Evolutionary conservation across 208 protist species (phyloP).

Genomic region (Crithidia brevicula): DNA sequence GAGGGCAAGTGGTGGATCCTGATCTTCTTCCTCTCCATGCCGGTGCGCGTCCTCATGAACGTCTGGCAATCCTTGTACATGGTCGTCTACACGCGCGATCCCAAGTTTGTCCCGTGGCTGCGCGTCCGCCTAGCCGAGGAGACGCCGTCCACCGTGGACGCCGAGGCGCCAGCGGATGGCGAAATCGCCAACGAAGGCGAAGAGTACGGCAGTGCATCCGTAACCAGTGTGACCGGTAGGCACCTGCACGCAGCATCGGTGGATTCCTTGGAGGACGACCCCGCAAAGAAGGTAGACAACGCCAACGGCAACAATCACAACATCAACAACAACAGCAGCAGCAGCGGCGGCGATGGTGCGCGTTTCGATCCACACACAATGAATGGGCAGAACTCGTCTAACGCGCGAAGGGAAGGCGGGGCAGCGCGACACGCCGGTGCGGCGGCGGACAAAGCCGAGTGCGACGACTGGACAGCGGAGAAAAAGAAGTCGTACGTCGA

Average conservation of each 20-base stretch:
- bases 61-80: slow-evolving; percentile 86
- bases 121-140: slow-evolving; percentile 18
- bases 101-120: slow-evolving; percentile 55
- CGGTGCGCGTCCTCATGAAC: slow-evolving; percentile 77
- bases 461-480: too few species aligned
- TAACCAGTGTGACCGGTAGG: too few species aligned
- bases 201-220: not conserved
- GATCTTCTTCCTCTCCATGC: slow-evolving; percentile 83
- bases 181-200: not conserved
- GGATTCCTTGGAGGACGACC: not conserved
- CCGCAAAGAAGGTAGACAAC: not conserved
- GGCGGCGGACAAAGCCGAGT: too few species aligned
- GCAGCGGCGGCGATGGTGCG: too few species aligned
- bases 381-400: too few species aligned
- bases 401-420: too few species aligned
- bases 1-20: slow-evolving; percentile 74
- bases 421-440: too few species aligned
- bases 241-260: not conserved
- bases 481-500: not conserved
- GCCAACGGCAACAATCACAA: not conserved
- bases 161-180: not conserved
- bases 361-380: too few species aligned
- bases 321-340: not conserved
- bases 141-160: not conserved
- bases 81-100: slow-evolving; percentile 79